phyloP scores from a whole-genome alignment of 192 early-diverging fungal genomes.

The Coemansia sp. region DNA sequence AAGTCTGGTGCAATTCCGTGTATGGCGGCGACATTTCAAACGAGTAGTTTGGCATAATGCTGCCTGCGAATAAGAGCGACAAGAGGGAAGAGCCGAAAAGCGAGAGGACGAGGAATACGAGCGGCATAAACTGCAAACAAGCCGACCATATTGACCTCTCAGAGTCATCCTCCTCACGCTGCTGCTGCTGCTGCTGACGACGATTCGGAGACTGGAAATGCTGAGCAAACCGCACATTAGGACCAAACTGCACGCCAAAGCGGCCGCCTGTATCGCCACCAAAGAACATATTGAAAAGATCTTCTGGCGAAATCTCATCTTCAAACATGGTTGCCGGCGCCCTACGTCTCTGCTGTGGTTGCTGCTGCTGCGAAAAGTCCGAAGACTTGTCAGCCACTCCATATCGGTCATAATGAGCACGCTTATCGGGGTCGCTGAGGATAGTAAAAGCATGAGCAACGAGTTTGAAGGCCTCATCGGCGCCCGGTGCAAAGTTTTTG shows the following conservation, averaged over 20 bases:
- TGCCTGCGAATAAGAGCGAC: constrained; percentile 40
- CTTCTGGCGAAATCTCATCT: constrained; percentile 89
- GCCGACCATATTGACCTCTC: constrained; percentile 41
- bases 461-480: constrained; percentile 96
- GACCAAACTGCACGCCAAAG: constrained; percentile 51
- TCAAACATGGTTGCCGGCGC: constrained; percentile 27
- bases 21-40: constrained; percentile 61
- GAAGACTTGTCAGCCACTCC: constrained; percentile 63
- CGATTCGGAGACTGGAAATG: constrained; percentile 2
- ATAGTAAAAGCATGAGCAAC: constrained; percentile 91
- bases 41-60: constrained; percentile 62
- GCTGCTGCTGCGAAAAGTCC: constrained; percentile 29
- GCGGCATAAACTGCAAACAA: constrained; percentile 75
- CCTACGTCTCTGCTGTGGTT: constrained; percentile 10
- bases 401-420: constrained; percentile 81
- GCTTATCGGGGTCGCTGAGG: constrained; percentile 83
- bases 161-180: constrained; percentile 18
- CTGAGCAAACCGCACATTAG: constrained; percentile 31
- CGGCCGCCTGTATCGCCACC: constrained; percentile 60
- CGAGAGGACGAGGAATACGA: constrained; percentile 75
- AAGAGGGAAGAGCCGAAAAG: constrained; percentile 71
- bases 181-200: constrained; percentile 13
- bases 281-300: constrained; percentile 97
- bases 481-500: constrained; percentile 92
- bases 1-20: constrained; percentile 59